Conservation (phyloP, 202 grass and related monocot genomes). For the Panicum hallii region DNA sequence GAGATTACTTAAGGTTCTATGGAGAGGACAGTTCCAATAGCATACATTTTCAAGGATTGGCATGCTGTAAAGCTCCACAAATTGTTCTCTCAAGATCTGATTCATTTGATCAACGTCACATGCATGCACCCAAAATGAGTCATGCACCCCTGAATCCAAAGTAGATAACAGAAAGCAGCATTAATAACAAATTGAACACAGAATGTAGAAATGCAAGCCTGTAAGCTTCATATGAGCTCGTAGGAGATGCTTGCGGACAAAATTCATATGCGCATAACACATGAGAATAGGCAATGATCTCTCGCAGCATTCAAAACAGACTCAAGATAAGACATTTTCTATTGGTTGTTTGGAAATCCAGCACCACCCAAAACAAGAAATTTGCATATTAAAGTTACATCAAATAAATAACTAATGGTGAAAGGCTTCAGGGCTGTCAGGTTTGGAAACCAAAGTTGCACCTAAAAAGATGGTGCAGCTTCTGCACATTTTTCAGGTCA, state of each 20-base stretch:
- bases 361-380: not conserved
- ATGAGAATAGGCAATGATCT: not conserved
- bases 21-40: conserved; percentile 12
- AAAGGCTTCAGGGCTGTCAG: not conserved
- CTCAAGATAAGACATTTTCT: conserved; percentile 3
- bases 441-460: not conserved
- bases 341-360: not conserved
- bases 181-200: conserved; percentile 12
- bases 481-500: not conserved
- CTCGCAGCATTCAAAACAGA: conserved; percentile 23
- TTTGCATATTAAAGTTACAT: not conserved
- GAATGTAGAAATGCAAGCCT: conserved; percentile 1
- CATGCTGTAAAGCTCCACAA: conserved; percentile 86
- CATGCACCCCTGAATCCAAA: conserved; percentile 77
- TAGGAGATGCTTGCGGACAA: conserved; percentile 24
- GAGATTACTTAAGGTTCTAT: not conserved
- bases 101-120: conserved; percentile 95
- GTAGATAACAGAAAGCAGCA: conserved; percentile 19
- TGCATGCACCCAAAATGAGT: conserved; percentile 97
- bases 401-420: not conserved
- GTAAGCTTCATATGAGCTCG: not conserved
- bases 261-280: not conserved
- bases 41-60: conserved; percentile 95
- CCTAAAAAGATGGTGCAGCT: not conserved
- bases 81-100: conserved; percentile 89